Percentiles rank a stretch among this genome's conserved stretches.
phyloP scores from a whole-genome alignment of 179 eudicot species.

The Pouteria campechiana region DNA sequence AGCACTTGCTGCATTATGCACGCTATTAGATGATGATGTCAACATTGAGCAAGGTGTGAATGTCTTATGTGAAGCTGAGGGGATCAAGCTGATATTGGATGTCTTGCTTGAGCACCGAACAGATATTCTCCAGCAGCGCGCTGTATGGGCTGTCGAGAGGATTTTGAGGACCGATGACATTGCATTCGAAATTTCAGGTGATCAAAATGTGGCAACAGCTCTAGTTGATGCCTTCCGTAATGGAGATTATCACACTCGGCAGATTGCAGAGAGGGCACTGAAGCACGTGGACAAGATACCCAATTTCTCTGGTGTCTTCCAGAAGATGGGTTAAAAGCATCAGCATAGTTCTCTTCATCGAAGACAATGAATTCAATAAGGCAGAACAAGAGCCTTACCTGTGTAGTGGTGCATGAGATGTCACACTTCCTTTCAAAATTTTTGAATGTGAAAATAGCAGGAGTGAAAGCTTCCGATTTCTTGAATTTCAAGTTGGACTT shows the following conservation, averaged over 20 bases:
- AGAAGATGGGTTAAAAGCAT: slow-evolving; percentile 36
- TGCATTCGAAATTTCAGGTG: slow-evolving; percentile 42
- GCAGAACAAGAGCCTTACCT: too few species aligned
- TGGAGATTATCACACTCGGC: slow-evolving; percentile 70
- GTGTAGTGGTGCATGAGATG: too few species aligned
- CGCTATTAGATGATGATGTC: slow-evolving; percentile 69
- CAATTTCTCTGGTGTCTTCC: slow-evolving; percentile 79
- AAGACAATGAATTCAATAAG: too few species aligned
- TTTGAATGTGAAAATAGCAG: too few species aligned
- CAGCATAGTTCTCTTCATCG: too few species aligned
- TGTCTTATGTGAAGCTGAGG: slow-evolving; percentile 41
- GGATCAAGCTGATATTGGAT: slow-evolving; percentile 56
- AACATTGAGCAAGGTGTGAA: slow-evolving; percentile 62
- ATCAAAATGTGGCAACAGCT: slow-evolving; percentile 70
- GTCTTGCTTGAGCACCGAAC: slow-evolving; percentile 65
- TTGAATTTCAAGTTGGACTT: too few species aligned
- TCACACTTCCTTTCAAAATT: too few species aligned
- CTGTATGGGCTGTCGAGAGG: slow-evolving; percentile 87
- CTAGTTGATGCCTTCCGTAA: slow-evolving; percentile 89
- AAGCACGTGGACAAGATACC: slow-evolving; percentile 84
- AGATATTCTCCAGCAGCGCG: slow-evolving; percentile 52
- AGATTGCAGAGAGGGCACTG: slow-evolving; percentile 78
- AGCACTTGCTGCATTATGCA: slow-evolving; percentile 73
- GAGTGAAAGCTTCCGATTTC: too few species aligned
- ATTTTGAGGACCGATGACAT: slow-evolving; percentile 57